A percentile compares a stretch with the other conserved stretches of the same genome.
Conservation (phyloP, 75 land plant species). For the Pseudotsuga menziesii region DNA sequence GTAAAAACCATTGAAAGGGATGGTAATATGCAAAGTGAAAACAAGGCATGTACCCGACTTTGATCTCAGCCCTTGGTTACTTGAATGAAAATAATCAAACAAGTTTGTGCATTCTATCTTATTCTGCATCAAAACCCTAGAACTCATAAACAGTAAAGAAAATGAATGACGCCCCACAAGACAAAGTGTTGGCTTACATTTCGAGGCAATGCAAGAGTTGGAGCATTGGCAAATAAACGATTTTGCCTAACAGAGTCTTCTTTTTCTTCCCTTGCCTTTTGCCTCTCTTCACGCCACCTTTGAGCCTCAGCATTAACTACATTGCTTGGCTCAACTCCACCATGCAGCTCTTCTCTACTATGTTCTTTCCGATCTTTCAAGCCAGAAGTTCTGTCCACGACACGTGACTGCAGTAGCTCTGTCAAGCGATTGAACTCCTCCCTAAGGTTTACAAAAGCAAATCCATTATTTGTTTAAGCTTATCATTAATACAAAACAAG, state of each 20-base stretch:
- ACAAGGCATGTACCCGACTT: too few relatives aligned
- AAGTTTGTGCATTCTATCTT: too few relatives aligned
- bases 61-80: too few relatives aligned
- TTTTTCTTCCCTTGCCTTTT: conserved; percentile 7
- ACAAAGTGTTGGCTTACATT: neutral
- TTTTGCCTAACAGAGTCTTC: neutral
- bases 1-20: too few relatives aligned
- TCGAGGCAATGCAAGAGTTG: neutral
- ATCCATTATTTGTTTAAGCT: too few relatives aligned
- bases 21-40: too few relatives aligned
- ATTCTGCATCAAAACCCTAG: too few relatives aligned
- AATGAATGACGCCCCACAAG: neutral
- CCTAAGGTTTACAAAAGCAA: conserved; percentile 1
- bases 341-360: neutral
- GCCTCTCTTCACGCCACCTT: conserved; percentile 8
- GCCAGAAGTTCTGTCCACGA: conserved; percentile 1
- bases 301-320: neutral
- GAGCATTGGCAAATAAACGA: neutral
- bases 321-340: neutral
- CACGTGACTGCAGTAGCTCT: conserved; percentile 5
- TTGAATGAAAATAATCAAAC: too few relatives aligned
- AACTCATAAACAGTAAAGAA: neutral
- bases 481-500: too few relatives aligned
- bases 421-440: conserved; percentile 9
- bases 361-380: neutral